Evolutionary conservation across 805 yeast genomes (phyloP), one percentile per base, ranked within the genome.

Genomic region (Maudiozyma serrabonitensis): DNA sequence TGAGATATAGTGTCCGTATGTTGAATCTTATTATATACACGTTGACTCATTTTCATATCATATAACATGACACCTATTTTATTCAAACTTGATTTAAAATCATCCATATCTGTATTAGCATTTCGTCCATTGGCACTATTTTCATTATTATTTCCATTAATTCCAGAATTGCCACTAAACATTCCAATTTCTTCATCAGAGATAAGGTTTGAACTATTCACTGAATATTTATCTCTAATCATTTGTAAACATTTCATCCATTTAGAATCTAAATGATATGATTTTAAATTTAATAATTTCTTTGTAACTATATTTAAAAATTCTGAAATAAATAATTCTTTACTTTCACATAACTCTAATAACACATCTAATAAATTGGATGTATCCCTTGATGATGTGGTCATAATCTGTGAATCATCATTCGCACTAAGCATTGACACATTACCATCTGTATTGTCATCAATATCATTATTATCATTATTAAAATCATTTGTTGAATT

Each of bases 51-150:
- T 18, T 69, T 60, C 9, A 89, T 73, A 63, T 88, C 96, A 39
- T 75, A 68, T 16, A 89, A 71, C 98, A 93, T 93, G 8, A 91
- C 87, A 58, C 87, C 95, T 46, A 89, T 71, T 23, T 79, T 78
- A 46, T 75, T 77, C 55, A 90, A 51, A 35, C 55, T 54, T 2
- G 61, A 42, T 15, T 21, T 44, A 41, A 31, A 32, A 4, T 41
- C 51, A 13, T 57, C 62, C 38, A 46, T 46, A 15, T 46, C 42
- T n/a, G 26, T 23, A 25, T 21, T 25, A 5, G 32, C 43, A 8
- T 28, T 28, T 28, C 32, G 3, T 28, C 32, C 32, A 8, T 11
- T 28, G 32, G 31, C 47, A 21, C 49, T 43, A n/a, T 35, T 46
- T 2, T 42, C 31, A 11, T 16, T 19, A 15, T 31, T 41, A 28